phyloP scores from a whole-genome alignment of 169 alveolate species.

The Babesia ovata region DNA sequence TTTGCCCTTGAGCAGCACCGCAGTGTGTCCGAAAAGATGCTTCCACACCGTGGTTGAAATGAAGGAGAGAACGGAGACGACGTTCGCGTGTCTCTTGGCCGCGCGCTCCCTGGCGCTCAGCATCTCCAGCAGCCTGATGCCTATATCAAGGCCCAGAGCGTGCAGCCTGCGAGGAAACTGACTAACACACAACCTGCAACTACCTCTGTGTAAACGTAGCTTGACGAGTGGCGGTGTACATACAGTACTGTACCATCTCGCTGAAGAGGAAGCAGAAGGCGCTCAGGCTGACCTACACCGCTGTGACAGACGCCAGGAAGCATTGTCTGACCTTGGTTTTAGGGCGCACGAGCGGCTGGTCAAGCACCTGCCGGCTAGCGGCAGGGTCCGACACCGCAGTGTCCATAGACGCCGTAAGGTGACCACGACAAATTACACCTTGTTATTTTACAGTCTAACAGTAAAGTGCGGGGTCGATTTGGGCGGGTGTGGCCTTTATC shows the following conservation, averaged over 20 bases:
- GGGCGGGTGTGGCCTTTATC: conserved; percentile 95
- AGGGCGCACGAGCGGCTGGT: conserved; percentile 57
- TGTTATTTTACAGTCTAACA: conserved; percentile 68
- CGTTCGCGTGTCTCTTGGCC: conserved; percentile 35
- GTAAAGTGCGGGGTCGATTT: conserved; percentile 89
- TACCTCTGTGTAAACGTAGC: conserved; percentile 57
- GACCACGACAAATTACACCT: neutral
- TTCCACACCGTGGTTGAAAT: conserved; percentile 65
- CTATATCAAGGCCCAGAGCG: conserved; percentile 55
- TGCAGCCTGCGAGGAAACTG: conserved; percentile 19
- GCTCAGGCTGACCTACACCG: conserved; percentile 54
- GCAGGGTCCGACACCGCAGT: conserved; percentile 10
- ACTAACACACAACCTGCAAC: neutral
- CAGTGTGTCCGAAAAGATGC: conserved; percentile 60
- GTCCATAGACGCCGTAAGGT: conserved; percentile 1
- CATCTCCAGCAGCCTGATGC: conserved; percentile 54
- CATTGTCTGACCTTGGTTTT: conserved; percentile 39
- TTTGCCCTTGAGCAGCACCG: conserved; percentile 54
- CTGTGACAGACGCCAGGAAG: no score
- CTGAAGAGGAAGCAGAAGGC: conserved; percentile 60
- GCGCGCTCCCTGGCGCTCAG: conserved; percentile 43
- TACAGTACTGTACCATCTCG: conserved; percentile 66
- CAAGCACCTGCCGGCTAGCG: conserved; percentile 36
- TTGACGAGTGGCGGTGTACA: conserved; percentile 52
- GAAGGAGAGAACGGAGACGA: conserved; percentile 56